Evolutionary conservation across 805 yeast genomes (phyloP).

Genomic region (Yarrowia deformans): DNA sequence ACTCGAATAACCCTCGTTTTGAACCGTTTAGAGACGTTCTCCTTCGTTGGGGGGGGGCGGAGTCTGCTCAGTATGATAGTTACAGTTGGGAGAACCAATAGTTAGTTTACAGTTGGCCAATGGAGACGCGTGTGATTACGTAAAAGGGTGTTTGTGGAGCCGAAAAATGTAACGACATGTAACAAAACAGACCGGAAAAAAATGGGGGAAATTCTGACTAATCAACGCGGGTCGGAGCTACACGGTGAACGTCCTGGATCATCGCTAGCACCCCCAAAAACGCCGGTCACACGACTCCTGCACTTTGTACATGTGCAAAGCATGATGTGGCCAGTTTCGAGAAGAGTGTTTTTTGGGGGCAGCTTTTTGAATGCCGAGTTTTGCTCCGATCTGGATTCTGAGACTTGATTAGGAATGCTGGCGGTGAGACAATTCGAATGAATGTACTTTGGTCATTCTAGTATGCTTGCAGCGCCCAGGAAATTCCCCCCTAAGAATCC

Average conservation of each 20-base stretch:
- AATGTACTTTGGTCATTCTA: too few relatives aligned
- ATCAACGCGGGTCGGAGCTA: not conserved
- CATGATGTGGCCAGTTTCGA: conserved; percentile 16
- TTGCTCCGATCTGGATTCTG: not conserved
- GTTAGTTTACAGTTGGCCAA: conserved; percentile 28
- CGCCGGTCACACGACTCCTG: conserved; percentile 17
- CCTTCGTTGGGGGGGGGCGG: not conserved
- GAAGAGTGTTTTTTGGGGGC: not conserved
- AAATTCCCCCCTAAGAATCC: too few relatives aligned
- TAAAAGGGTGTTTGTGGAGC: too few relatives aligned
- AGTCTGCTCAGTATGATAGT: conserved; percentile 22
- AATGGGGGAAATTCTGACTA: not conserved
- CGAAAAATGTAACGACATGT: conserved; percentile 1
- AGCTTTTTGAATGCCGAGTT: not conserved
- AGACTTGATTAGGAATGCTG: not conserved
- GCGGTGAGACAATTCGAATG: not conserved
- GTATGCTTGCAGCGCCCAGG: too few relatives aligned
- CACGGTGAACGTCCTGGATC: not conserved
- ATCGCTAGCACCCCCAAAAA: not conserved
- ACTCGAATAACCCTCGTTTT: not conserved
- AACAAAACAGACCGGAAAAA: not conserved
- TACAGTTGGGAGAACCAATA: conserved; percentile 3
- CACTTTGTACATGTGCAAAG: conserved; percentile 22
- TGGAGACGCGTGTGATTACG: conserved; percentile 6
- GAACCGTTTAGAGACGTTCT: not conserved